A percentile compares a stretch with the other conserved stretches of the same genome.
These are phyloP conservation scores for Fusarium luffae DNA, from an alignment of 2,329 filamentous ascomycete genomes.

Conservation along the genomic window DNA sequence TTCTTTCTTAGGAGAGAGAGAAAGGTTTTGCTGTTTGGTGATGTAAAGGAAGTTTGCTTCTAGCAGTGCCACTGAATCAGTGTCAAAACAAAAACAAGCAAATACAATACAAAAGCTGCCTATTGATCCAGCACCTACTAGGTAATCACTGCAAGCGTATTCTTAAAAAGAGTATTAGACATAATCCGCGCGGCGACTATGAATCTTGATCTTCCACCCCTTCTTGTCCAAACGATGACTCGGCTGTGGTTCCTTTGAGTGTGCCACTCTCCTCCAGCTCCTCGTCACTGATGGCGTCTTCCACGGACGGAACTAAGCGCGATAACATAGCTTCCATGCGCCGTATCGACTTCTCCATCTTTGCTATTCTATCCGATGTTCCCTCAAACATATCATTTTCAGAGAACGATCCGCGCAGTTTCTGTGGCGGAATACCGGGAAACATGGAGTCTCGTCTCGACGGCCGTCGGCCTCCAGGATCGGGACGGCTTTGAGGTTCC, in stretches of 20 bases:
- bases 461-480: conserved; percentile 48
- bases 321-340: conserved; percentile 62
- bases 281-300: conserved; percentile 43
- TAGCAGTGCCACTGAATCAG: conserved; percentile 20
- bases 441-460: conserved; percentile 68
- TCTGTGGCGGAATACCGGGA: conserved; percentile 58
- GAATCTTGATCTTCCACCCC: conserved; percentile 6
- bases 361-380: conserved; percentile 58
- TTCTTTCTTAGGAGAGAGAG: background rate
- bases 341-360: conserved; percentile 62
- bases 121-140: background rate
- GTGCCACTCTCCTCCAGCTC: conserved; percentile 47
- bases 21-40: background rate
- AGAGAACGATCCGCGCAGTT: conserved; percentile 61
- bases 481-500: conserved; percentile 41
- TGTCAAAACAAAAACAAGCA: conserved; percentile 1
- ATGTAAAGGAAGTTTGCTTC: background rate
- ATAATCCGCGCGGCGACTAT: conserved; percentile 17
- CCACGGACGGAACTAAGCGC: conserved; percentile 50
- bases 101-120: conserved; percentile 10
- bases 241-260: conserved; percentile 44
- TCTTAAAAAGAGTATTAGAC: background rate
- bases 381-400: conserved; percentile 59
- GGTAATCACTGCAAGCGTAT: background rate
- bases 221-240: conserved; percentile 45